Percentiles rank a stretch among this genome's conserved stretches.
phyloP scores from a whole-genome alignment of 179 eudicot species.

The Actinidia chinensis region DNA sequence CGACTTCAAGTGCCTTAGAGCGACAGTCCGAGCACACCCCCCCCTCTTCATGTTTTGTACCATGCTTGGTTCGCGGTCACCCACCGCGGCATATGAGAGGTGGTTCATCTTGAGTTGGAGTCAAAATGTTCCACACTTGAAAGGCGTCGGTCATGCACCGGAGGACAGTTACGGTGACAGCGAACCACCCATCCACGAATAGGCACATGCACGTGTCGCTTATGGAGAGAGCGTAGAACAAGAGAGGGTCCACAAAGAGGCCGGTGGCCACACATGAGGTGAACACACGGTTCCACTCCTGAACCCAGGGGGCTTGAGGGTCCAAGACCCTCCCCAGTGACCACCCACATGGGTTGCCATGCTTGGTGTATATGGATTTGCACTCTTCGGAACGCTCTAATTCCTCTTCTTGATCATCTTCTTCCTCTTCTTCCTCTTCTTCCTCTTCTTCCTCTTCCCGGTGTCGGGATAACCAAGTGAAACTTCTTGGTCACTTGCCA shows the following conservation, averaged over 20 bases:
- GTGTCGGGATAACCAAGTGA: not conserved
- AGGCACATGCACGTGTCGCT: conserved; percentile 70
- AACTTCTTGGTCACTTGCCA: conserved; percentile 16
- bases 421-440: not conserved
- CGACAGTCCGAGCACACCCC: conserved; percentile 22
- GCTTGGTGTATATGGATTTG: not conserved
- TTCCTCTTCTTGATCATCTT: not conserved
- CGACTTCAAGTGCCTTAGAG: conserved; percentile 45
- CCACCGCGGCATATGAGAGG: conserved; percentile 15
- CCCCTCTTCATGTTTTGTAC: conserved; percentile 13
- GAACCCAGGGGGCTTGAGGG: conserved; percentile 72
- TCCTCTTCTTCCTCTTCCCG: not conserved
- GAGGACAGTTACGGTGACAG: conserved; percentile 62
- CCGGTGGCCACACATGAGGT: conserved; percentile 69
- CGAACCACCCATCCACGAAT: conserved; percentile 93
- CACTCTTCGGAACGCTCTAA: not conserved
- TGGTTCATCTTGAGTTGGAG: conserved; percentile 56
- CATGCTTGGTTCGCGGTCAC: conserved; percentile 11
- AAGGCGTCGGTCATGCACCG: conserved; percentile 81
- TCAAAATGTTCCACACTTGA: conserved; percentile 87
- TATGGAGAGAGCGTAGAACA: conserved; percentile 79
- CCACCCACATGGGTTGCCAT: not conserved
- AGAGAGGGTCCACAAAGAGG: conserved; percentile 78
- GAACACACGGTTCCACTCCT: conserved; percentile 83
- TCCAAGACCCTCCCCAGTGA: conserved; percentile 32